Percentiles rank a stretch among this genome's conserved stretches.
phyloP scores from a whole-genome alignment of 768 basidiomycete genomes.

The Termitomyces sp. region DNA sequence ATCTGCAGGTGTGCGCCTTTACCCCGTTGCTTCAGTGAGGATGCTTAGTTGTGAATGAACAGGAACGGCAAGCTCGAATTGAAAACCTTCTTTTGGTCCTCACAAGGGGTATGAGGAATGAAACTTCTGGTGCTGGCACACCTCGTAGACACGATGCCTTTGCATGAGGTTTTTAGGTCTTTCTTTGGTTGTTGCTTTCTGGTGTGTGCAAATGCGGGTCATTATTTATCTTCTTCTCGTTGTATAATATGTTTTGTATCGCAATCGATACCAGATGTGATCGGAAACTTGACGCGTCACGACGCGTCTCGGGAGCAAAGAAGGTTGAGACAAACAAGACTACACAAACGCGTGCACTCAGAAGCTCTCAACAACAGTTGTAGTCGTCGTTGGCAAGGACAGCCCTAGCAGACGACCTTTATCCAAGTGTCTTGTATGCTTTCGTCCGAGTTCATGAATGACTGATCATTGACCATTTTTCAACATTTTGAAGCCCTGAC shows the following conservation, averaged over 20 bases:
- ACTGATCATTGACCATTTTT: neutral
- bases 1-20: constrained; percentile 59
- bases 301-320: neutral
- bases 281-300: too few relatives aligned
- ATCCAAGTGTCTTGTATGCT: neutral
- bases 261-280: neutral
- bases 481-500: neutral
- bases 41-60: neutral
- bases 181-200: neutral
- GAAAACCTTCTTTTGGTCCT: constrained; percentile 69
- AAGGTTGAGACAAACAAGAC: neutral
- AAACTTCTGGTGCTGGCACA: constrained; percentile 19
- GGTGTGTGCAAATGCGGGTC: neutral
- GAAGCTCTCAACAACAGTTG: neutral
- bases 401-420: neutral
- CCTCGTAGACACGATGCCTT: constrained; percentile 3
- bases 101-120: constrained; percentile 64
- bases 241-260: neutral
- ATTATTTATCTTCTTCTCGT: neutral
- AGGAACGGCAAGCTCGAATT: constrained; percentile 79
- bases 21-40: neutral
- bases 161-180: neutral
- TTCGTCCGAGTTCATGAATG: neutral
- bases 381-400: neutral
- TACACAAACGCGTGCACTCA: constrained; percentile 4